phyloP scores from a whole-genome alignment of 495 filamentous ascomycete species.

The Hyaloscypha bicolor region DNA sequence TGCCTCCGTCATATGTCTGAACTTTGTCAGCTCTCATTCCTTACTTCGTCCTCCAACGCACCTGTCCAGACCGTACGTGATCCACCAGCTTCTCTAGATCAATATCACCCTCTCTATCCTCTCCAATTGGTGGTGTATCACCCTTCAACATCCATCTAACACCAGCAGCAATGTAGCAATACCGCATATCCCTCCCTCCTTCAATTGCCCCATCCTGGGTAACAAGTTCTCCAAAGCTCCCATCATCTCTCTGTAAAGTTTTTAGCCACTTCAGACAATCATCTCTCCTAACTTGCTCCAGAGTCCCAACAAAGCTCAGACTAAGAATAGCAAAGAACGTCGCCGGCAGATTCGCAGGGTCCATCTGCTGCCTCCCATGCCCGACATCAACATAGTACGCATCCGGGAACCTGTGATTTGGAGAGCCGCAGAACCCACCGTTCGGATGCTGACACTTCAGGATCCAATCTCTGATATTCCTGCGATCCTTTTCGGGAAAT shows the following conservation, averaged over 20 bases:
- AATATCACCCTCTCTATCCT: constrained; percentile 70
- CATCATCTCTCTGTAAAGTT: constrained; percentile 77
- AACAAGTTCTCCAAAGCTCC: constrained; percentile 87
- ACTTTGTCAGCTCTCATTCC: constrained; percentile 28
- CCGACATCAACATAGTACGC: constrained; percentile 42
- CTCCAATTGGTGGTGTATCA: constrained; percentile 39
- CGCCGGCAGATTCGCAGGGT: constrained; percentile 80
- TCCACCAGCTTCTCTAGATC: constrained; percentile 66
- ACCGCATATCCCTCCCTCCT: constrained; percentile 82
- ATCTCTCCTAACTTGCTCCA: constrained; percentile 64
- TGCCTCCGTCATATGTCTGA: constrained; percentile 89
- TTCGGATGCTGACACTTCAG: constrained; percentile 72
- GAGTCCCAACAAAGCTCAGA: constrained; percentile 75
- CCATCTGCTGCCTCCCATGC: constrained; percentile 55
- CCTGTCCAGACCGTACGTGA: constrained; percentile 73
- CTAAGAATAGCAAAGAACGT: constrained; percentile 83
- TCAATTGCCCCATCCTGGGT: constrained; percentile 61
- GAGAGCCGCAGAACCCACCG: constrained; percentile 81
- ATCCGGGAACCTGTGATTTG: constrained; percentile 44
- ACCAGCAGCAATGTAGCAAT: constrained; percentile 78
- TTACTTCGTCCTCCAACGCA: constrained; percentile 36
- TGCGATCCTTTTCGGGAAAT: constrained; percentile 59
- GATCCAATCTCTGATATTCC: constrained; percentile 68
- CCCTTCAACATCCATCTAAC: constrained; percentile 79
- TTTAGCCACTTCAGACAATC: constrained; percentile 74